phyloP scores from a whole-genome alignment of 371 early-diverging fungal species.

The Actinomortierella wolfii region DNA sequence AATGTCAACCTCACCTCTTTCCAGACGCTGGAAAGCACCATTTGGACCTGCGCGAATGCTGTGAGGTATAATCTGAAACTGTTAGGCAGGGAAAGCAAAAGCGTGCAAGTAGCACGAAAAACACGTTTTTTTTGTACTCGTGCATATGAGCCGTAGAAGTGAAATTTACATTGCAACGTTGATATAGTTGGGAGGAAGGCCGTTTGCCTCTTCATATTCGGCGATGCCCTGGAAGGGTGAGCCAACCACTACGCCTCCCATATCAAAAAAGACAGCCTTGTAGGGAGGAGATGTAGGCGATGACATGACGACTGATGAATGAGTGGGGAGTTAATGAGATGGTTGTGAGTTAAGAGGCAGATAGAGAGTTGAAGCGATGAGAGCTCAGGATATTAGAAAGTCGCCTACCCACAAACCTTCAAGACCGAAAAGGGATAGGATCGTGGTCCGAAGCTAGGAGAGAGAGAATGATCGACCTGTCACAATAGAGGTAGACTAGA shows the following conservation, averaged over 20 bases:
- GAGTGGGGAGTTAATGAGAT: no score
- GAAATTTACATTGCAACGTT: slow-evolving; percentile 75
- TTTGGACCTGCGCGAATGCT: slow-evolving; percentile 18
- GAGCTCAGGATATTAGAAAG: no score
- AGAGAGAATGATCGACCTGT: no score
- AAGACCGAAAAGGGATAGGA: no score
- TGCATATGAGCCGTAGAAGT: neutral
- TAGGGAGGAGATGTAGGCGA: slow-evolving; percentile 8
- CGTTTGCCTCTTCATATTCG: slow-evolving; percentile 63
- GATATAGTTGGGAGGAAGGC: slow-evolving; percentile 80
- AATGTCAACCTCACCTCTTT: slow-evolving; percentile 72
- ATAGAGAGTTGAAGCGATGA: no score
- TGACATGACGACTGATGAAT: neutral
- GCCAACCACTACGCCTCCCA: slow-evolving; percentile 84
- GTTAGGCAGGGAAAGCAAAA: neutral
- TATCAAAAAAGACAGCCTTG: slow-evolving; percentile 78
- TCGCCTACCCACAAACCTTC: no score
- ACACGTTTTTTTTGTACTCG: slow-evolving; percentile 17
- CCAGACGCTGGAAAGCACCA: slow-evolving; percentile 60
- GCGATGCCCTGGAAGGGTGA: slow-evolving; percentile 83
- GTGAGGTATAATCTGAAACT: neutral
- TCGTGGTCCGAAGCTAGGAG: no score
- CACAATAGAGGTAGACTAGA: no score
- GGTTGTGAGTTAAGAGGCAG: no score
- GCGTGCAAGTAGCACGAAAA: slow-evolving; percentile 70